Conservation (phyloP, 2,329 filamentous ascomycete species). For the Mollisia scopiformis region DNA sequence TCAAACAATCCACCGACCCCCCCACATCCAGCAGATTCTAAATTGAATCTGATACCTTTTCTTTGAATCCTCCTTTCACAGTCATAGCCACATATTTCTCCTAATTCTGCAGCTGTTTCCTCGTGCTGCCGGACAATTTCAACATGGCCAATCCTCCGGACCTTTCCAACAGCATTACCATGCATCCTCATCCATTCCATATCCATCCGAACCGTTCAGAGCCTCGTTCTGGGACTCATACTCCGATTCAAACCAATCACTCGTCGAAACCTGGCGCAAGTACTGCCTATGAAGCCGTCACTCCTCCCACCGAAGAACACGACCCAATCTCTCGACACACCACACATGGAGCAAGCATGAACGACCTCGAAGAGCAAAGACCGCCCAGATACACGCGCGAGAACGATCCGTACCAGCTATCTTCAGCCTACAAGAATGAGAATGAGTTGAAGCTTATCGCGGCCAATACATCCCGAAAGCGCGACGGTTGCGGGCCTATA, state of each 20-base stretch:
- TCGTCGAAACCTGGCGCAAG: constrained; percentile 41
- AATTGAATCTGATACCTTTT: not conserved
- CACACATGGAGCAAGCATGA: constrained; percentile 19
- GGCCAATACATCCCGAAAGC: constrained; percentile 80
- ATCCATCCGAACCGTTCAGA: constrained; percentile 32
- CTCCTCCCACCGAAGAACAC: constrained; percentile 29
- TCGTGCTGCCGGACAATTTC: not conserved
- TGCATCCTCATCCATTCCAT: constrained; percentile 37
- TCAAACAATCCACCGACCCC: not conserved
- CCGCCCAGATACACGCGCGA: constrained; percentile 43
- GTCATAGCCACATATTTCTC: not conserved
- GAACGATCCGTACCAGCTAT: constrained; percentile 82
- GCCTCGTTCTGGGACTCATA: constrained; percentile 27
- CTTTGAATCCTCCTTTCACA: not conserved
- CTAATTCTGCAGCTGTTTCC: not conserved
- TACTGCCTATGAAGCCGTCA: constrained; percentile 44
- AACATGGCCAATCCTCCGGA: constrained; percentile 30
- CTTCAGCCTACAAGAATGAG: constrained; percentile 75
- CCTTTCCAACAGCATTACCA: constrained; percentile 34
- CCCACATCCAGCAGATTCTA: not conserved
- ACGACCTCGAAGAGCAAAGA: constrained; percentile 46
- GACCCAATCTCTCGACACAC: constrained; percentile 34
- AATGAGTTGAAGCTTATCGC: constrained; percentile 77
- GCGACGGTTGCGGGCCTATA: constrained; percentile 50
- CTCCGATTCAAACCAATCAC: constrained; percentile 26